These are phyloP conservation scores for Penstemon eatonii DNA, from an alignment of 257 asterid genomes.

Conservation along the genomic window DNA sequence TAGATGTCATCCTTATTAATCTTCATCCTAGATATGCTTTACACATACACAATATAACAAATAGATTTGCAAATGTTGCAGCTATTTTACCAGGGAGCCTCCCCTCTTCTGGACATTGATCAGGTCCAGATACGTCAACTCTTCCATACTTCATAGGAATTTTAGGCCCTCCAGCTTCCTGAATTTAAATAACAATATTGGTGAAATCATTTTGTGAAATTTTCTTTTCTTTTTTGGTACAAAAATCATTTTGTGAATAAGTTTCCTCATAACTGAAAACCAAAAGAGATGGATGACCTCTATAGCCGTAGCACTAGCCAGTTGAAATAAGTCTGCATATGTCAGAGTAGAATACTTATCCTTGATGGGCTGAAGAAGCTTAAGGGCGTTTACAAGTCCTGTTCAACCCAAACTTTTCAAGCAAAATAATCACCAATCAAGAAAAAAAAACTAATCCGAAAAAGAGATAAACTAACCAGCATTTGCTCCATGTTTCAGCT, in stretches of 20 bases:
- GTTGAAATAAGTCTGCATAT: conserved; percentile 89
- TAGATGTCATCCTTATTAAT: neutral
- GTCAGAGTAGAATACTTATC: conserved; percentile 80
- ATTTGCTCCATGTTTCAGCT: conserved; percentile 91
- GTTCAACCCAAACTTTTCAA: conserved; percentile 42
- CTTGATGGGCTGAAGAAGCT: conserved; percentile 93
- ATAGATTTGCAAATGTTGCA: conserved; percentile 18
- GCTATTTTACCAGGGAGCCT: conserved; percentile 84
- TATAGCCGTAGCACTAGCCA: conserved; percentile 96
- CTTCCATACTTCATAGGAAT: conserved; percentile 98
- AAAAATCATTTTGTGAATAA: neutral
- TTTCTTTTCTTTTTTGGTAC: too few species aligned
- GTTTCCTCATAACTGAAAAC: conserved; percentile 16
- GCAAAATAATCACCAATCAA: conserved; percentile 20
- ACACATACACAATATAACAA: neutral
- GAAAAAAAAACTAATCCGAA: conserved; percentile 12
- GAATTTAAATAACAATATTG: conserved; percentile 27
- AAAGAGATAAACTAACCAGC: conserved; percentile 60
- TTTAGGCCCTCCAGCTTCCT: conserved; percentile 98
- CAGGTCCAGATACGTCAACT: conserved; percentile 83
- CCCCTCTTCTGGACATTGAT: conserved; percentile 97
- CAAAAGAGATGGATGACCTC: conserved; percentile 53
- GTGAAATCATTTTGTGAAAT: conserved; percentile 11
- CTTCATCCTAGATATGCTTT: neutral
- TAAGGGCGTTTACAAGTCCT: conserved; percentile 97